Base-by-base conservation (phyloP, 2,329 filamentous ascomycete genomes). In the Nigrospora sphaerica region DNA sequence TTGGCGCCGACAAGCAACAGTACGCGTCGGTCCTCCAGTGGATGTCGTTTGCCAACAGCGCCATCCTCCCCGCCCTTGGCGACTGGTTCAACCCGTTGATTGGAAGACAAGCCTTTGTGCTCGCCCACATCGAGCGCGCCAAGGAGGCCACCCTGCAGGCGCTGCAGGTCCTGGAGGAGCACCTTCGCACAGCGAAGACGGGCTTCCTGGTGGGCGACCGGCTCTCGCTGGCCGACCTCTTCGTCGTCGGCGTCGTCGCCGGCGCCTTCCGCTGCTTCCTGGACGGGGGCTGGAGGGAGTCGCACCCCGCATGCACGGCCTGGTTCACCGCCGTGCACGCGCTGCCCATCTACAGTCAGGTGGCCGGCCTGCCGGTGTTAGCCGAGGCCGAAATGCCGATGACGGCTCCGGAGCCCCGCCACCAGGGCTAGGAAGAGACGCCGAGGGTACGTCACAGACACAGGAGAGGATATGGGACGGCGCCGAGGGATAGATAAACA, bases 41-140 rank as follows among this genome's bases (percentile, higher is more conserved):
- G 51, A 51, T 53, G 49, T 53, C 51, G n/a, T 49, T 51, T n/a
- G 44, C 44, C 13, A 52, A 53, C 44, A 37, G 34, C 31, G 49
- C 49, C 34, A 35, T 53, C 19, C 35, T 53, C 9, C 49, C 47
- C 18, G 34, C 39, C 23, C 39, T 51, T 12, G 43, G 49, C 13
- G 51, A 49, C 16, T 38, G 36, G 17, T 44, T 52, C 37, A 35
- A 46, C 16, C 50, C 50, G 32, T 45, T 50, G 12, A 44, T 52
- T n/a, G 48, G 48, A 12, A 48, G 48, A 10, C 36, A 17, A 23
- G 19, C 19, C 19, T 23, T 23, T 23, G 17, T 38, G 5, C 14
- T 38, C 36, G 13, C 17, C 13, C 36, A 13, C 36, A 12, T 38
- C 12, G 12, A n/a, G 14, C 36, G 36, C 14, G 14, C 14, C 13